These are phyloP conservation scores for Symbiotaphrina buchneri DNA, from an alignment of 495 filamentous ascomycete species.

Conservation along the genomic window DNA sequence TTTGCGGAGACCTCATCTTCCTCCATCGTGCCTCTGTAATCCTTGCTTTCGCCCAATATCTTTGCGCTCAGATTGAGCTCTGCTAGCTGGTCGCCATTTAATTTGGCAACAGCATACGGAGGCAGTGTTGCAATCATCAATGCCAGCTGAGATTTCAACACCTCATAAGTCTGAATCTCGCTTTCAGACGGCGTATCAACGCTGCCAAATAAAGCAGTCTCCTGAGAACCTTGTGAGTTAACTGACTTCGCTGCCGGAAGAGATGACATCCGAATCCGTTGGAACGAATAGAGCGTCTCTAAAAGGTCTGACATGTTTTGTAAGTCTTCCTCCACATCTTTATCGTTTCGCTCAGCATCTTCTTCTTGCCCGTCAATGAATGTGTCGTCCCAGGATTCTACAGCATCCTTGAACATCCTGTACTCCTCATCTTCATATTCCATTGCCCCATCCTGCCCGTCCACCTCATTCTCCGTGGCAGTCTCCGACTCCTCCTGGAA, in stretches of 20 bases:
- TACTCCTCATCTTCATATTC: slow-evolving; percentile 7
- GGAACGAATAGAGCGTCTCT: slow-evolving; percentile 68
- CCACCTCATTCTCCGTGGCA: slow-evolving; percentile 12
- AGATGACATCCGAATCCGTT: slow-evolving; percentile 55
- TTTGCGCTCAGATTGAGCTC: slow-evolving; percentile 69
- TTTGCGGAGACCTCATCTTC: slow-evolving; percentile 35
- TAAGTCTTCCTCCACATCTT: slow-evolving; percentile 51
- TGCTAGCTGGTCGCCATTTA: slow-evolving; percentile 63
- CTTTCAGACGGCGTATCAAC: slow-evolving; percentile 30
- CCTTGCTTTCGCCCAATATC: slow-evolving; percentile 44
- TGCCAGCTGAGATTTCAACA: slow-evolving; percentile 46
- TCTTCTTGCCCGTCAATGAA: slow-evolving; percentile 3
- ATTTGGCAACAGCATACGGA: slow-evolving; percentile 66
- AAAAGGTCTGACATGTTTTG: slow-evolving; percentile 63
- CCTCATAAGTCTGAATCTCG: slow-evolving; percentile 52
- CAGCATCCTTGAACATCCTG: slow-evolving; percentile 1
- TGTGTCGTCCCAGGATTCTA: not conserved
- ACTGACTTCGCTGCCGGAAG: slow-evolving; percentile 20
- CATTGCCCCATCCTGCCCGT: slow-evolving; percentile 22
- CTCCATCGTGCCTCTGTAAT: slow-evolving; percentile 66
- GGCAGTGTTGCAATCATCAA: slow-evolving; percentile 55
- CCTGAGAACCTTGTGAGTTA: slow-evolving; percentile 18
- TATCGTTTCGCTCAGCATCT: slow-evolving; percentile 23
- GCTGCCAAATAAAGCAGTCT: slow-evolving; percentile 19
- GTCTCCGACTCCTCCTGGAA: slow-evolving; percentile 11